Evolutionary conservation across 2,329 filamentous ascomycete genomes (phyloP).

Genomic region (Graphilbum sp.): DNA sequence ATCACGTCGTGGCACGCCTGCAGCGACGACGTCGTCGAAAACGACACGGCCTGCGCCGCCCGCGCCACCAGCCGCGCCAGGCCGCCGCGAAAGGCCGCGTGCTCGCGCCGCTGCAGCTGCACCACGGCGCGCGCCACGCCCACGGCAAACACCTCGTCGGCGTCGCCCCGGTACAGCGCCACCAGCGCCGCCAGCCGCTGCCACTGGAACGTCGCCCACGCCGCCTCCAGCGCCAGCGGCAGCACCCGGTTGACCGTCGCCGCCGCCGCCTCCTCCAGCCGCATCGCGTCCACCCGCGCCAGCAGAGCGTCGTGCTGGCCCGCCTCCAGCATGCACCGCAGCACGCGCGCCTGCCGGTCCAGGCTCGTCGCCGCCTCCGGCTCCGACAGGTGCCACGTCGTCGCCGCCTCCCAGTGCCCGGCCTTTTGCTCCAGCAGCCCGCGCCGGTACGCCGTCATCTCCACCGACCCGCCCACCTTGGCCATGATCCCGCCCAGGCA

Average conservation of each 20-base stretch:
- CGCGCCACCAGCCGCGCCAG: conserved; percentile 51
- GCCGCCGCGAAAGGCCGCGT: conserved; percentile 33
- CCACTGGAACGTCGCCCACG: conserved; percentile 82
- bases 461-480: conserved; percentile 48
- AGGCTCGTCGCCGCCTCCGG: conserved; percentile 49
- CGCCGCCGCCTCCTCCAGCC: conserved; percentile 21
- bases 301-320: conserved; percentile 83
- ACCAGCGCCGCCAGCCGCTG: conserved; percentile 54
- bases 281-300: conserved; percentile 71
- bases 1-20: conserved; percentile 73
- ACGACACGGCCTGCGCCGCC: conserved; percentile 58
- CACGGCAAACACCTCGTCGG: conserved; percentile 60
- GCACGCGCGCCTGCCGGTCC: conserved; percentile 65
- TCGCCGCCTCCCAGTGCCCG: conserved; percentile 82
- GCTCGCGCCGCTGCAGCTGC: conserved; percentile 37
- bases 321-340: conserved; percentile 86
- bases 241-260: conserved; percentile 46
- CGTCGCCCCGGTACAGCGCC: conserved; percentile 25
- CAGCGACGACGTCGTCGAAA: conserved; percentile 62
- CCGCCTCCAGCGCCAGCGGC: conserved; percentile 76
- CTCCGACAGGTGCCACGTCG: conserved; percentile 96
- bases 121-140: conserved; percentile 54
- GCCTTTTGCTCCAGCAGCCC: conserved; percentile 85
- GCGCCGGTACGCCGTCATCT: conserved; percentile 78
- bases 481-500: conserved; percentile 89